A percentile compares a stretch with the other conserved stretches of the same genome.
Evolutionary conservation across 1,284 basidiomycete species (phyloP).

Genomic region (Trichosporon coremiiforme): DNA sequence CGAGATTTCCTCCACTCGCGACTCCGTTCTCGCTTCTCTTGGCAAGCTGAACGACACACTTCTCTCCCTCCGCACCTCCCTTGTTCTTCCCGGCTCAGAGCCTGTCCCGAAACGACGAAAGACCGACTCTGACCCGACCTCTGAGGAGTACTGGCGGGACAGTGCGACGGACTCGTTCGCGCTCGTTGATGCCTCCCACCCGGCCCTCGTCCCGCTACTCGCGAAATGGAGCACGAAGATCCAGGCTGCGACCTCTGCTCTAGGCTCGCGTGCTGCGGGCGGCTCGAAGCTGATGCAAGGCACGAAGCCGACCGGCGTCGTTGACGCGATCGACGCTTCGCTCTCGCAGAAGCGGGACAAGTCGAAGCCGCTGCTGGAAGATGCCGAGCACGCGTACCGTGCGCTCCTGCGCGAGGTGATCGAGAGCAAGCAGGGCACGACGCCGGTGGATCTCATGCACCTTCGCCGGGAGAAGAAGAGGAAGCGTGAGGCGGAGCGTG

Average conservation of each 20-base stretch:
- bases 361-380: slow-evolving; percentile 58
- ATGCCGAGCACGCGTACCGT: slow-evolving; percentile 87
- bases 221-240: slow-evolving; percentile 92
- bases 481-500: slow-evolving; percentile 84
- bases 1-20: slow-evolving; percentile 37
- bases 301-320: slow-evolving; percentile 59
- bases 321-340: slow-evolving; percentile 49
- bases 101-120: slow-evolving; percentile 24
- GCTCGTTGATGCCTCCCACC: slow-evolving; percentile 64
- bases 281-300: slow-evolving; percentile 65
- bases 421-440: slow-evolving; percentile 59
- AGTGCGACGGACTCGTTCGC: slow-evolving; percentile 44
- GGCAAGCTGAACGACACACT: slow-evolving; percentile 56
- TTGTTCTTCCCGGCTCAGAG: slow-evolving; percentile 40
- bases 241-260: slow-evolving; percentile 72
- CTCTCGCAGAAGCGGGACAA: slow-evolving; percentile 42
- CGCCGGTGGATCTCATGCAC: slow-evolving; percentile 41
- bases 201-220: slow-evolving; percentile 71
- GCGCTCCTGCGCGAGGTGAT: slow-evolving; percentile 85
- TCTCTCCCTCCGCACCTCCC: slow-evolving; percentile 66
- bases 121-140: slow-evolving; percentile 25
- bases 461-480: slow-evolving; percentile 60
- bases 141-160: slow-evolving; percentile 43
- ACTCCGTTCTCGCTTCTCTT: slow-evolving; percentile 43
- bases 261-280: slow-evolving; percentile 45